These are phyloP conservation scores for Globisporangium uncinulatum DNA, from an alignment of 352 stramenopile species.

Conservation along the genomic window DNA sequence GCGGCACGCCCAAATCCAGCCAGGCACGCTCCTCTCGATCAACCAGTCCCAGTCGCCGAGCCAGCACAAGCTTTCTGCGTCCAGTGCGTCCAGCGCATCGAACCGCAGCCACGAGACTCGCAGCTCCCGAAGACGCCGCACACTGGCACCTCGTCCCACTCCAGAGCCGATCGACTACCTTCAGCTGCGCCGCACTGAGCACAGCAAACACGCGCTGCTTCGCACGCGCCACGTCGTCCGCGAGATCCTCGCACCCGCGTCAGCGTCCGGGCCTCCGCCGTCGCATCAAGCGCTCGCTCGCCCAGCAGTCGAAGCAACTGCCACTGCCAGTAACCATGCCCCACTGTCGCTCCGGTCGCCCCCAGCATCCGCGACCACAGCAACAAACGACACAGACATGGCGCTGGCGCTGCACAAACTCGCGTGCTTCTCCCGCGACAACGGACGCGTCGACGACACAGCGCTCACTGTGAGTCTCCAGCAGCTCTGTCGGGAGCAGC, in stretches of 20 bases:
- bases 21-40: slow-evolving; percentile 7
- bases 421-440: slow-evolving; percentile 12
- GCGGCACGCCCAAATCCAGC: not conserved
- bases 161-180: slow-evolving; percentile 65
- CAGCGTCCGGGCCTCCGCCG: not conserved
- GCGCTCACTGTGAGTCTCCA: slow-evolving; percentile 18
- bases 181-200: slow-evolving; percentile 47
- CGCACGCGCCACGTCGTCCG: slow-evolving; percentile 43
- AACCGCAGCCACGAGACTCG: not conserved
- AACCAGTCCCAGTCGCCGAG: not conserved
- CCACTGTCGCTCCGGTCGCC: not conserved
- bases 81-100: not conserved
- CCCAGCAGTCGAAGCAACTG: not conserved
- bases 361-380: not conserved
- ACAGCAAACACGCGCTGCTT: slow-evolving; percentile 36
- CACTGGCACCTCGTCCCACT: not conserved
- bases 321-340: not conserved
- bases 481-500: slow-evolving; percentile 29
- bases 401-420: slow-evolving; percentile 5
- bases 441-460: slow-evolving; percentile 15
- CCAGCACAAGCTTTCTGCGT: not conserved
- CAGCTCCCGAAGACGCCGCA: not conserved
- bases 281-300: not conserved
- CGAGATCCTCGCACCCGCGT: slow-evolving; percentile 43
- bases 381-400: not conserved